Conservation (phyloP, 257 asterid genomes). For the Solanum virginianum region DNA sequence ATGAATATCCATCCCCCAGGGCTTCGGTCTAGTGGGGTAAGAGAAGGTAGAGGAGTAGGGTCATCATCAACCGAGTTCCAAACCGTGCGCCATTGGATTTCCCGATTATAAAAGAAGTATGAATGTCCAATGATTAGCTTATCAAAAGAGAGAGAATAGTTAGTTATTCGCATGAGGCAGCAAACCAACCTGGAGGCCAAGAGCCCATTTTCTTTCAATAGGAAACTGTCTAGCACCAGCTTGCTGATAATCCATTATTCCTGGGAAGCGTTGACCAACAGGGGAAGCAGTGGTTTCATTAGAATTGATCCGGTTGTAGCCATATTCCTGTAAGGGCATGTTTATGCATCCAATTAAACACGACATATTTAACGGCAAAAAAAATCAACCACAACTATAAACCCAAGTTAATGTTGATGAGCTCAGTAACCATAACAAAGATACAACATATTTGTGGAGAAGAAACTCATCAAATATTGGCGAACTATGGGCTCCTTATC, state of each 20-base stretch:
- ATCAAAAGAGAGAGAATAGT: background rate
- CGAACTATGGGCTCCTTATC: background rate
- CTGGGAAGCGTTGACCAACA: constrained; percentile 48
- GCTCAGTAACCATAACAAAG: background rate
- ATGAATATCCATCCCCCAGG: background rate
- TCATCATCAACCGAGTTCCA: background rate
- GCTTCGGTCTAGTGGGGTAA: background rate
- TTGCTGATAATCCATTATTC: constrained; percentile 47
- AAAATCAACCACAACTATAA: background rate
- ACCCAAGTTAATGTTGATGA: background rate
- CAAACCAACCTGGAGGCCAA: constrained; percentile 81
- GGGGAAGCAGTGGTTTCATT: constrained; percentile 42
- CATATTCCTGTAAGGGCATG: constrained; percentile 30
- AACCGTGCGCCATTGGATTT: background rate
- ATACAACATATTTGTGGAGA: background rate
- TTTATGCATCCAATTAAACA: background rate
- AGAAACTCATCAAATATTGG: background rate
- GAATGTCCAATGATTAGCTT: background rate
- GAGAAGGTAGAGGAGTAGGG: background rate
- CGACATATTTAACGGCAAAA: background rate
- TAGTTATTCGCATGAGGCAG: background rate
- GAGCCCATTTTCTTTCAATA: constrained; percentile 83
- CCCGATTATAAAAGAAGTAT: background rate
- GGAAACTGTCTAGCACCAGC: constrained; percentile 52
- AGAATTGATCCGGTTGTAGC: constrained; percentile 27